Evolutionary conservation across 106 monocot genomes (phyloP), one percentile per base, ranked within the genome.

Genomic region (Dactylorhiza incarnata): DNA sequence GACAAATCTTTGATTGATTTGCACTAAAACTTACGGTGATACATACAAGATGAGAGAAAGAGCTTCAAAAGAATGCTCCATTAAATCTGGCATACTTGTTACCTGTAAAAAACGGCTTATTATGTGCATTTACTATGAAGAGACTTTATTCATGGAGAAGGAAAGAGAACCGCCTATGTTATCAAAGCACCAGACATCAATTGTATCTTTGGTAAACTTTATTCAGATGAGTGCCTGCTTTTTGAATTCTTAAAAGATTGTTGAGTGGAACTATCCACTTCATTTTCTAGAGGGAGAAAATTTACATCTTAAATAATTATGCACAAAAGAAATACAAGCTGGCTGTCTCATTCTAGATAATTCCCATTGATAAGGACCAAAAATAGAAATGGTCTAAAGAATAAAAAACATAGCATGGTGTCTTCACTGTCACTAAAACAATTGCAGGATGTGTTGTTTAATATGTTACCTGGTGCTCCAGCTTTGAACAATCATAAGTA

Each of bases 381-480:
- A 59, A 65, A 65, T 26, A 65, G 13, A 65, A 65, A 1, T 37
- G 12, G 24, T 65, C 29, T 11, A 1, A 13, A 26, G 29, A 65
- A 65, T 12, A 20, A 7, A 65, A 37, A 26, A 65, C 11, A 65
- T 26, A 65, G 65, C 29, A 65, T 37, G 14, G 51, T 65, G 23
- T n/a, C 26, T 2, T 65, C 26, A 52, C 19, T 65, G 19, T 29
- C 3, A 65, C 65, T 11, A 65, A 12, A 29, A 24, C 12, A 65
- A 14, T 65, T 65, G 24, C 29, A 29, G 65, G 65, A 65, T 29
- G 3, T 26, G 65, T 65, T 13, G 29, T 29, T 65, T 65, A 29
- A 12, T 65, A 54, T 77, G 22, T 17, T 87, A 94, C 97, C 97
- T 99, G 94, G 76, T 99, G 94, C 78, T 91, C 97, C 23, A 74